phyloP scores from a whole-genome alignment of 2,329 filamentous ascomycete genomes.

The Thelonectria olida region DNA sequence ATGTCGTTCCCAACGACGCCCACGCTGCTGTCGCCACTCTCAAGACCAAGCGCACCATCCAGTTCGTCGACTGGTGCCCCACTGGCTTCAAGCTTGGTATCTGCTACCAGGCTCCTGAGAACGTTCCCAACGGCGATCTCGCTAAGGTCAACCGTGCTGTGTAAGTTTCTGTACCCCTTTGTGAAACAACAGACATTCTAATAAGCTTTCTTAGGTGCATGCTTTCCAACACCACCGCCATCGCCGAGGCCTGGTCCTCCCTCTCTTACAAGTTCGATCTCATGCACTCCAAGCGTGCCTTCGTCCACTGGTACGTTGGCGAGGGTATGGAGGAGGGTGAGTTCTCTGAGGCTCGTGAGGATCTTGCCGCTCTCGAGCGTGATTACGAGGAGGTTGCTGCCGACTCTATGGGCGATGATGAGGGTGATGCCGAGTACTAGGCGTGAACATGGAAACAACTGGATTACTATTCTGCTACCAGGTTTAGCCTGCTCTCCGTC shows the following conservation, averaged over 20 bases:
- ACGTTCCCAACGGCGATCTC: constrained; percentile 95
- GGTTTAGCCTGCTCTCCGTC: constrained; percentile 42
- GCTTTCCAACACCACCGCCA: constrained; percentile 98
- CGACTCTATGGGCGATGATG: constrained; percentile 89
- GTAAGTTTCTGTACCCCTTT: constrained; percentile 64
- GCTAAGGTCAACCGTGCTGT: constrained; percentile 98
- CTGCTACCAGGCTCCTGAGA: constrained; percentile 97
- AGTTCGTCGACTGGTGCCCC: constrained; percentile 99
- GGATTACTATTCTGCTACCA: constrained; percentile 35
- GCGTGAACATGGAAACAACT: constrained; percentile 31
- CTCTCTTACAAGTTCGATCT: constrained; percentile 99
- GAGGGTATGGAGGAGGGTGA: constrained; percentile 99
- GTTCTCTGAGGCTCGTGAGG: constrained; percentile 98
- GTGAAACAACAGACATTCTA: background rate
- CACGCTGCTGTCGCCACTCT: constrained; percentile 92
- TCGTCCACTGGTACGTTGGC: constrained; percentile 99
- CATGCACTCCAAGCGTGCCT: constrained; percentile 99
- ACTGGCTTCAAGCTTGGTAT: constrained; percentile 99
- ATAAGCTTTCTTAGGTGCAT: constrained; percentile 75
- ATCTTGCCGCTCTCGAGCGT: constrained; percentile 95
- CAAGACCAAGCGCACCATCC: constrained; percentile 99
- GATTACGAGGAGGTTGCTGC: constrained; percentile 99
- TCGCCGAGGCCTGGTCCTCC: constrained; percentile 96
- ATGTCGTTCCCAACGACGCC: constrained; percentile 96
- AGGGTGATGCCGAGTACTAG: constrained; percentile 93